Base-by-base conservation (phyloP, 352 stramenopile species). In the Globisporangium carolinianum region DNA sequence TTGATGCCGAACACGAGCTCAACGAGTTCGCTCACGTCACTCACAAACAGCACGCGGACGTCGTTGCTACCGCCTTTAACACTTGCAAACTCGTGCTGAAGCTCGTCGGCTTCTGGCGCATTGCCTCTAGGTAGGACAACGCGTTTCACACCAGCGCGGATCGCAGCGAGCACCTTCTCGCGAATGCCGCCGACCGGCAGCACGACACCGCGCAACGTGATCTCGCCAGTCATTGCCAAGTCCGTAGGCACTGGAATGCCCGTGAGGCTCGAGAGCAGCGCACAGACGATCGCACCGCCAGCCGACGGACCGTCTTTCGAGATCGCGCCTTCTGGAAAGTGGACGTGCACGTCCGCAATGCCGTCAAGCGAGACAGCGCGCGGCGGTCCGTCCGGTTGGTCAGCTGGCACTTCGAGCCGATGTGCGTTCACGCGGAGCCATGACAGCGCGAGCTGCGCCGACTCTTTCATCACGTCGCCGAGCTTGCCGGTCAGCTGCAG, bases 141-240 rank as follows among this genome's bases (percentile, higher is more conserved):
- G 36, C 81, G 85, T 60, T 83, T 86, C 58, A 97, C 91, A 3
- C 87, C 87, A 15, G 85, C 87, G 14, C 86, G 79, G 60, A 91
- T 86, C 24, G 89, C 89, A 36, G 87, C 86, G 11, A 96, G 65
- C 15, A 96, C 80, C 68, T 96, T 97, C 56, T 97, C 87, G 17
- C 89, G 87, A 51, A 97, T 90, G 17, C 88, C 89, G n/a, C 88
- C 87, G 41, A 97, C 85, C 2, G 89, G 87, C n/a, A 97, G 61
- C 57, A 97, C 89, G 24, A 94, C 77, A 35, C 88, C 89, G 17
- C 80, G 79, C 9, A 97, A 62, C 0, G 83, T 94, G 52, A 96
- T 90, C 63, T 96, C 86, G 37, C 89, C 89, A 9, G 87, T 96
- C 84, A 96, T 95, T 11, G 86, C 82, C 18, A 95, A 80, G 57